These are phyloP conservation scores for Halophytophthora polymorphica DNA, from an alignment of 352 stramenopile species.

Conservation along the genomic window DNA sequence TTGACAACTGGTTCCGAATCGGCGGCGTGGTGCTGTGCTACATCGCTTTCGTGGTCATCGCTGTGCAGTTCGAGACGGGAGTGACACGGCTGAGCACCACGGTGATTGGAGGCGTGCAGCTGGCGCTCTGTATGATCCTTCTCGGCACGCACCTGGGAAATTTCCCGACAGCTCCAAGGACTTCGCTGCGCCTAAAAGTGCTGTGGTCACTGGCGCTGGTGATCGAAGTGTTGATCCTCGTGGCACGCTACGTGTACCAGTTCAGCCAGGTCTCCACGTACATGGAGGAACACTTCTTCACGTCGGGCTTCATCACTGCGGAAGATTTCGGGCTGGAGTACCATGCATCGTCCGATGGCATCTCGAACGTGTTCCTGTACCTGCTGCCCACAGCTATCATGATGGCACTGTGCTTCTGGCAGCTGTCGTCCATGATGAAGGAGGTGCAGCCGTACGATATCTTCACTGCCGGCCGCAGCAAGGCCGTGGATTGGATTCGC, in stretches of 20 bases:
- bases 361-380: conserved; percentile 80
- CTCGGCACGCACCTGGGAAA: conserved; percentile 69
- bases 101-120: conserved; percentile 54
- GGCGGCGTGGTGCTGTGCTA: conserved; percentile 68
- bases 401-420: conserved; percentile 81
- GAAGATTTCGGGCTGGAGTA: conserved; percentile 75
- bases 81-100: conserved; percentile 58
- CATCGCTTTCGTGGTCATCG: conserved; percentile 60
- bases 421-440: conserved; percentile 73
- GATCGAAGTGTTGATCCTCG: conserved; percentile 61
- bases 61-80: conserved; percentile 60
- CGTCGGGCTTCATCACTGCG: conserved; percentile 62
- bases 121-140: conserved; percentile 60
- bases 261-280: conserved; percentile 70
- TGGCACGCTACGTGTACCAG: conserved; percentile 78
- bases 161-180: conserved; percentile 60
- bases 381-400: conserved; percentile 66
- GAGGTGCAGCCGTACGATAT: conserved; percentile 60
- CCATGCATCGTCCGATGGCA: conserved; percentile 42
- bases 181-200: conserved; percentile 65
- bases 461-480: conserved; percentile 54
- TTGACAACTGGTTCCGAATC: conserved; percentile 78
- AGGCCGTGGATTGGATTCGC: conserved; percentile 44
- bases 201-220: conserved; percentile 78
- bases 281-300: conserved; percentile 66